Evolutionary conservation across 768 basidiomycete species (phyloP), one percentile per base, ranked within the genome.

Genomic region (Pholiota microspora): DNA sequence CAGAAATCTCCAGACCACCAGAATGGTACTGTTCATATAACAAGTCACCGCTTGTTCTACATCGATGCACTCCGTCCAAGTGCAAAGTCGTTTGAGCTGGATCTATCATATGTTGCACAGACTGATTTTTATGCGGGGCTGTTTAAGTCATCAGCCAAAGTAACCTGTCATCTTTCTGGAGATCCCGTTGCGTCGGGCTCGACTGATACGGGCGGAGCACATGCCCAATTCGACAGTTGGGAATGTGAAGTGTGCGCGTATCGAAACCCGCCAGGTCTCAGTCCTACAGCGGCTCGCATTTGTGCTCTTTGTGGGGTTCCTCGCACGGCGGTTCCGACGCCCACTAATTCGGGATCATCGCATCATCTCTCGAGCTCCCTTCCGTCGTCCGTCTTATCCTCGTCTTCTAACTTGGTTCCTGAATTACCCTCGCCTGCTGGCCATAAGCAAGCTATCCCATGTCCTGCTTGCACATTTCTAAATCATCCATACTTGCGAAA

Each of bases 111-210:
- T 59, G 76, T 98, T 45, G 71, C 72, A 0, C 87, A 86, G 62
- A 96, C 94, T 1, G 92, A 97, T 51, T 80, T 88, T 69, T 98
- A 96, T 66, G 85, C 86, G 3, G 94, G 96, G 2, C 82, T 98
- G 48, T 89, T 98, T 77, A 89, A 82, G 50, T 94, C 91, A 2
- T 92, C 89, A 0, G 64, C 96, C 1, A 99, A 99, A 70, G 79
- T 96, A 53, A 95, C 96, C 1, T 72, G 95, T 3, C 75, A 85
- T 63, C 77, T 93, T 27, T 72, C 80, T 60, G 53, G 61, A 18
- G 64, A 58, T 52, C 57, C 64, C 38, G 60, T 57, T 56, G 57
- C 61, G 12, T 59, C 55, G 54, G 62, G 61, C 60, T 55, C 50
- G 29, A 59, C 68, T 59, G 62, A 67, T 27, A 40, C 40, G 47